Percentiles rank a stretch among this genome's conserved stretches.
Conservation (phyloP, 2,329 filamentous ascomycete genomes). For the Penicillium hordei region DNA sequence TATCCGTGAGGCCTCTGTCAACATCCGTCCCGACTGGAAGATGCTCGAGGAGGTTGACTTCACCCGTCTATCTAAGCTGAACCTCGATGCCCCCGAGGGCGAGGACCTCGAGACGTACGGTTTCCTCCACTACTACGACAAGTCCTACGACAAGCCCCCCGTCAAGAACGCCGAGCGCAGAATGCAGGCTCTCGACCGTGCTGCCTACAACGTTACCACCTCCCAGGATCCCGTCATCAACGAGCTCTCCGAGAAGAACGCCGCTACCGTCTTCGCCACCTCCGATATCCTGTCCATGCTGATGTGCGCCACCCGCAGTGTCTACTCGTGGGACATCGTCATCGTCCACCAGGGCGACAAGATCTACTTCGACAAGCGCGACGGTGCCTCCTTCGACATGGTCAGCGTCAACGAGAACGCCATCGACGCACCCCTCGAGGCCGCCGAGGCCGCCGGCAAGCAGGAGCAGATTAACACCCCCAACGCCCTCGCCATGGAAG, state of each 20-base stretch:
- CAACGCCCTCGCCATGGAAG: constrained; percentile 88
- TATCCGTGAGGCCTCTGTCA: constrained; percentile 93
- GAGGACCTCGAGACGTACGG: constrained; percentile 95
- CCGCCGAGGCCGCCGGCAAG: constrained; percentile 67
- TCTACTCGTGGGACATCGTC: constrained; percentile 98
- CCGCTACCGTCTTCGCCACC: constrained; percentile 94
- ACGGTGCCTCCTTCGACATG: constrained; percentile 91
- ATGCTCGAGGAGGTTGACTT: constrained; percentile 99
- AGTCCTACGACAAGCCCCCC: constrained; percentile 87
- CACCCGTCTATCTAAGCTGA: constrained; percentile 90
- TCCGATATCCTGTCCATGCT: constrained; percentile 98
- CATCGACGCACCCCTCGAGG: constrained; percentile 87
- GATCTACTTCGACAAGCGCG: constrained; percentile 98
- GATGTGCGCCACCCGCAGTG: constrained; percentile 94
- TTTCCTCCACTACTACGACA: constrained; percentile 98
- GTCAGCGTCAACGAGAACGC: constrained; percentile 99
- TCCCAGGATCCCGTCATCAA: constrained; percentile 95
- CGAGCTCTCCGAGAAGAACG: constrained; percentile 91
- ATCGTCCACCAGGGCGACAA: constrained; percentile 92
- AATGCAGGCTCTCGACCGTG: constrained; percentile 84
- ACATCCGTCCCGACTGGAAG: constrained; percentile 93
- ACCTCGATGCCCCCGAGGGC: constrained; percentile 89
- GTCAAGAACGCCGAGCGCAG: constrained; percentile 87
- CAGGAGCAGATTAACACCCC: constrained; percentile 96
- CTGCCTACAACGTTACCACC: constrained; percentile 97